These are phyloP conservation scores for Colletotrichum scovillei DNA, from an alignment of 2,329 filamentous ascomycete genomes.

Conservation along the genomic window DNA sequence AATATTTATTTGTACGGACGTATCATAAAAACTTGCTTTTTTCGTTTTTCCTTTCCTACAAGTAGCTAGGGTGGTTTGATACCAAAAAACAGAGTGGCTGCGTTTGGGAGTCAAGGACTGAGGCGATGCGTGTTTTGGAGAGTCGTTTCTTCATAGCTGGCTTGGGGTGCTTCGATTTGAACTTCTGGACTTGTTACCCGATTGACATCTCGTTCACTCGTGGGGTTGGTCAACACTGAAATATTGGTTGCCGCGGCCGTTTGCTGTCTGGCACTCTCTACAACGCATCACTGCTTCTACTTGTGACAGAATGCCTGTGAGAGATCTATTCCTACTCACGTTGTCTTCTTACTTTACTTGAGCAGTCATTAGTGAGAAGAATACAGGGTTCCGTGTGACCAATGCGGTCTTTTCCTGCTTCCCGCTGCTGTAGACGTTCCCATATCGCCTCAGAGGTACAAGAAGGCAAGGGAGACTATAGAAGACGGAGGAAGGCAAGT, in stretches of 20 bases:
- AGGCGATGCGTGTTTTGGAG: conserved; percentile 21
- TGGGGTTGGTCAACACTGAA: neutral
- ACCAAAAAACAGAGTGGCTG: conserved; percentile 21
- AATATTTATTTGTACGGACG: conserved; percentile 11
- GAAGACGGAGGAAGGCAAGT: too few relatives aligned
- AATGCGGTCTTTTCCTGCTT: too few relatives aligned
- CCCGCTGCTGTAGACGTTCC: too few relatives aligned
- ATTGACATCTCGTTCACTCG: neutral
- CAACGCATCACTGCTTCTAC: too few relatives aligned
- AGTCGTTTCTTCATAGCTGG: conserved; percentile 10
- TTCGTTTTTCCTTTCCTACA: neutral
- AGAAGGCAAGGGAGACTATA: too few relatives aligned
- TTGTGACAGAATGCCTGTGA: neutral
- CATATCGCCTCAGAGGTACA: too few relatives aligned
- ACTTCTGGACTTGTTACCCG: neutral
- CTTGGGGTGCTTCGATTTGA: neutral
- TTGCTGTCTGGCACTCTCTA: neutral
- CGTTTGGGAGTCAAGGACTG: conserved; percentile 23
- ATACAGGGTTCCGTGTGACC: neutral
- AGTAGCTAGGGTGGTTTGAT: conserved; percentile 31
- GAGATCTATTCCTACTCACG: neutral
- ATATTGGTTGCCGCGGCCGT: neutral
- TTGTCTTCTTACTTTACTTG: neutral
- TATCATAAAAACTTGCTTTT: neutral
- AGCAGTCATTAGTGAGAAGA: neutral